phyloP scores from a whole-genome alignment of 148 eudicot species.

The Silene latifolia region DNA sequence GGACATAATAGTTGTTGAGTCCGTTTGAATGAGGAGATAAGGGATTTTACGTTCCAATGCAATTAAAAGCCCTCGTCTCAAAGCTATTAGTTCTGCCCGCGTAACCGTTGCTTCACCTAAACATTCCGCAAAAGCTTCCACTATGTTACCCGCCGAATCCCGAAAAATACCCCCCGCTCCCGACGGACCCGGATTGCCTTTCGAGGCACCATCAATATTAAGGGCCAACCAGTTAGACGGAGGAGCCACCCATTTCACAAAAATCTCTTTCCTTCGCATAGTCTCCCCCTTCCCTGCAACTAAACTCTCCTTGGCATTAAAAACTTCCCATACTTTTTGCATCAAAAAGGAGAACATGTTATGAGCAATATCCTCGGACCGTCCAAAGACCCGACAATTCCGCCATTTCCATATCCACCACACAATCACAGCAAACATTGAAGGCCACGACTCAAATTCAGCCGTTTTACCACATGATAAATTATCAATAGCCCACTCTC shows the following conservation, averaged over 20 bases:
- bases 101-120: background rate
- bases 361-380: background rate
- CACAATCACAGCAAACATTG: background rate
- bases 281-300: no score
- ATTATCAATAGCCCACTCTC: background rate
- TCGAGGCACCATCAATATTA: background rate
- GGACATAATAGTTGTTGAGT: no score
- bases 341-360: background rate
- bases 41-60: no score
- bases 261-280: background rate
- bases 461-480: background rate
- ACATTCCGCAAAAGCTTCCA: background rate
- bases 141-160: background rate
- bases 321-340: background rate
- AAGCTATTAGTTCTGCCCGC: background rate
- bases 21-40: no score
- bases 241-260: background rate
- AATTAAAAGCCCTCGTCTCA: no score
- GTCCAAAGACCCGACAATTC: background rate
- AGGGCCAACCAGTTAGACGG: background rate
- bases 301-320: background rate
- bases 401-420: conserved; percentile 2
- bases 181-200: background rate
- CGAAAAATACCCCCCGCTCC: background rate
- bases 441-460: background rate